Conservation (phyloP, 768 basidiomycete species). For the Pulveroboletus sp. region DNA sequence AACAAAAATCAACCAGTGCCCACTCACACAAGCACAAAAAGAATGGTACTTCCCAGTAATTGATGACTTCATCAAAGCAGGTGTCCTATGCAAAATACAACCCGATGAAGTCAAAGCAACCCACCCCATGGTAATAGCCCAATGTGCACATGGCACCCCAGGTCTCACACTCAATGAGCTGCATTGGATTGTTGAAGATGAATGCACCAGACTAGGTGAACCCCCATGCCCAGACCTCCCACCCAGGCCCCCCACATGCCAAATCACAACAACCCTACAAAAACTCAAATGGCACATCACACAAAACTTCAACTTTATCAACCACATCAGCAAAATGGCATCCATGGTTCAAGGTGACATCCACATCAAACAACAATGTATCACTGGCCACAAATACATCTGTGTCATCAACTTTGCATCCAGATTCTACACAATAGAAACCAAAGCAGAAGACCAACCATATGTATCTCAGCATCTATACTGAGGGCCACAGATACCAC, state of each 20-base stretch:
- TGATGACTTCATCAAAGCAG: not conserved
- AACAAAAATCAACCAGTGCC: not conserved
- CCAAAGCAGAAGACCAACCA: constrained; percentile 16
- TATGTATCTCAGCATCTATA: constrained; percentile 35
- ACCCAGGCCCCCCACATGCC: not conserved
- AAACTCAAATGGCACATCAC: constrained; percentile 3
- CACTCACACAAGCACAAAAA: not conserved
- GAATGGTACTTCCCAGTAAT: not conserved
- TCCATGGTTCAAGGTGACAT: constrained; percentile 37
- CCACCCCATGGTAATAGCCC: not conserved
- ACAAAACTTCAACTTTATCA: constrained; percentile 16
- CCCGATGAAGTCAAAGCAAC: not conserved
- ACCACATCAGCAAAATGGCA: constrained; percentile 13
- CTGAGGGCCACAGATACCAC: constrained; percentile 37
- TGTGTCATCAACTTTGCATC: constrained; percentile 22
- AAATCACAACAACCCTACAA: fast-evolving
- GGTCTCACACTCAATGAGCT: not conserved
- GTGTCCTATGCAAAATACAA: not conserved
- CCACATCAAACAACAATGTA: constrained; percentile 32
- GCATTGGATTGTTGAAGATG: not conserved
- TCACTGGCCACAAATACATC: constrained; percentile 22
- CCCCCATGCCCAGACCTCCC: not conserved
- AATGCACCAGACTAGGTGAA: not conserved
- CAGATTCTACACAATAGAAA: constrained; percentile 22
- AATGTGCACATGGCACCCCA: not conserved